These are phyloP conservation scores for Herpetospermum pedunculosum DNA, from an alignment of 306 rosid species.

Conservation along the genomic window DNA sequence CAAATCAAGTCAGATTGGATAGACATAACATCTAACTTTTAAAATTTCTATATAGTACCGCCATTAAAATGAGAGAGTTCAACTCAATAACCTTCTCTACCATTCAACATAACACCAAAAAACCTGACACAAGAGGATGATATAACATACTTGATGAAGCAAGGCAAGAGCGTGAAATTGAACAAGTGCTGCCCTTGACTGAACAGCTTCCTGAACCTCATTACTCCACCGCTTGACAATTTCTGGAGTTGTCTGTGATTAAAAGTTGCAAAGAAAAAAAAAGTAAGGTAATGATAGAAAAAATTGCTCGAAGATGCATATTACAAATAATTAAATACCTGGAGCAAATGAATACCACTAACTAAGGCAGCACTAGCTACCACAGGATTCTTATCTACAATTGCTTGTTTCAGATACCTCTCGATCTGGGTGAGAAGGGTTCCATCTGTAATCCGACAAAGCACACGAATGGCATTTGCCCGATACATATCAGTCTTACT, in stretches of 20 bases:
- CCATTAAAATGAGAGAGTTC: neutral
- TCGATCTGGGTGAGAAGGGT: slow-evolving; percentile 96
- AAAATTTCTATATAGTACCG: neutral
- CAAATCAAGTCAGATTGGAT: neutral
- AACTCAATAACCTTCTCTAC: neutral
- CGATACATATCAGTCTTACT: slow-evolving; percentile 96
- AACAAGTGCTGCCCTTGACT: slow-evolving; percentile 97
- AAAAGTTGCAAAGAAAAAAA: neutral
- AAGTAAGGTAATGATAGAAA: neutral
- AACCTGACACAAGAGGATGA: slow-evolving; percentile 13
- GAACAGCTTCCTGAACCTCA: slow-evolving; percentile 99
- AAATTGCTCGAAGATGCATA: slow-evolving; percentile 1
- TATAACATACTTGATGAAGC: slow-evolving; percentile 78
- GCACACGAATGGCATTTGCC: slow-evolving; percentile 98
- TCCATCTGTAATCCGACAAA: slow-evolving; percentile 93
- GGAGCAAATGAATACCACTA: slow-evolving; percentile 95
- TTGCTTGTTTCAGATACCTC: slow-evolving; percentile 93
- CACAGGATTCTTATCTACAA: slow-evolving; percentile 95
- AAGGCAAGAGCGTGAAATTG: slow-evolving; percentile 92
- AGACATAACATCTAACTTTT: neutral
- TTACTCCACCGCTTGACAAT: slow-evolving; percentile 99
- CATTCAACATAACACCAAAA: neutral
- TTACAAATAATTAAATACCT: slow-evolving; percentile 36
- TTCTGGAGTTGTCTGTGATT: slow-evolving; percentile 81
- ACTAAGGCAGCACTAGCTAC: slow-evolving; percentile 98